Base-by-base conservation (phyloP, 2,329 filamentous ascomycete species). In the Zymoseptoria crescenta region DNA sequence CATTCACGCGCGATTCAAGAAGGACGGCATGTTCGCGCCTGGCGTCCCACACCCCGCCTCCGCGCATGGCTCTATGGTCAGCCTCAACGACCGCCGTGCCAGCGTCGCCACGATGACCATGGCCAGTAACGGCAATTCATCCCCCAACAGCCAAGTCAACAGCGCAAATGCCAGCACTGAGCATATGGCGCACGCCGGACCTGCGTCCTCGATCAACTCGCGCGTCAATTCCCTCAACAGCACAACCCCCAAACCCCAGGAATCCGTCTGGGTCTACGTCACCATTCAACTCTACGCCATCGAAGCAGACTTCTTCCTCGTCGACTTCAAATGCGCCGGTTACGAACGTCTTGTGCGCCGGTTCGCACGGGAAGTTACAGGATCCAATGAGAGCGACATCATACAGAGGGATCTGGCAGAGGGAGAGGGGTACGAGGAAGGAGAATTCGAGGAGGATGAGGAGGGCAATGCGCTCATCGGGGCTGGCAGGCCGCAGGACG, bases 251-350 rank as follows among this genome's bases (percentile, higher is more conserved):
- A 58, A 55, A 20, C 54, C 58, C 13, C 67, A 69, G 30, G 84
- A 91, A 64, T 88, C 88, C 57, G 86, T 95, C n/a, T 93, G 89
- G 72, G 88, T 97, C 69, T 94, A 96, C 72, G 85, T 99, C 72
- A 92, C 96, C 65, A 96, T 99, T 64, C 94, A 96, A 73, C 87
- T 96, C 55, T 96, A 96, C 75, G 88, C 91, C 71, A 91, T 97
- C 79, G 93, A 97, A 73, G 85, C 86, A 59, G 88, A 89, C 57
- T 93, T 94, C 65, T 97, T 93, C 74, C 87, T 99, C 63, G 94
- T 99, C 54, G 94, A 99, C 74, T 99, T 99, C 80, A 97, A 96
- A 73, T 97, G 93, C 73, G 92, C 94, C 13, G 94, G 94, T 20
- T 99, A 99, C 75, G 94, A 99, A 77, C 90, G 94, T 57, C 87